Conservation (phyloP, 371 early-diverging fungal genomes). For the Mortierella sp. region DNA sequence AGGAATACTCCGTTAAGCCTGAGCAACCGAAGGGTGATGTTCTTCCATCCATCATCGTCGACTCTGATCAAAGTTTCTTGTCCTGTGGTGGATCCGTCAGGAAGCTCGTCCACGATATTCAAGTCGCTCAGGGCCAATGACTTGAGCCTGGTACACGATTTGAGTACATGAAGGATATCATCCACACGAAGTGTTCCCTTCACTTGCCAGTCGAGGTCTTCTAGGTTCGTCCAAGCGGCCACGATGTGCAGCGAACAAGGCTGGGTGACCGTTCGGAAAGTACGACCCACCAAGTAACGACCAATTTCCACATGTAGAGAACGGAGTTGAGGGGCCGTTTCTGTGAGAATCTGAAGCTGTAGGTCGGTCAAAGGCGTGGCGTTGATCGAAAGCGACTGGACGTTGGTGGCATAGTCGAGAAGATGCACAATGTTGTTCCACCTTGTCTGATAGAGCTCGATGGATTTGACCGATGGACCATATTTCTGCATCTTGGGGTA, state of each 20-base stretch:
- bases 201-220: constrained; percentile 4
- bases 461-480: constrained; percentile 9
- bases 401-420: constrained; percentile 11
- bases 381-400: background rate
- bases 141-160: constrained; percentile 6
- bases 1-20: background rate
- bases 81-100: background rate
- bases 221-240: constrained; percentile 5
- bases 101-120: constrained; percentile 3
- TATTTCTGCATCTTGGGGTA: constrained; percentile 11
- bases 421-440: constrained; percentile 13
- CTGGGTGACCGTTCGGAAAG: background rate
- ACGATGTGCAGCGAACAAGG: background rate
- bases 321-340: constrained; percentile 10
- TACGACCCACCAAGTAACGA: too few relatives aligned
- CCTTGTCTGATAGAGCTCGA: background rate
- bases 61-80: constrained; percentile 1
- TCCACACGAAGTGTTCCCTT: background rate
- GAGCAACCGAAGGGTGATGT: background rate
- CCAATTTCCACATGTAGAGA: background rate
- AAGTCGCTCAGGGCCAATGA: background rate
- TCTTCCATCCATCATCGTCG: constrained; percentile 5
- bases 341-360: background rate
- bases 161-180: constrained; percentile 11
- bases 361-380: background rate